Percentiles rank a stretch among this genome's conserved stretches.
These are phyloP conservation scores for Vishniacozyma victoriae DNA, from an alignment of 768 basidiomycete genomes.

Conservation along the genomic window DNA sequence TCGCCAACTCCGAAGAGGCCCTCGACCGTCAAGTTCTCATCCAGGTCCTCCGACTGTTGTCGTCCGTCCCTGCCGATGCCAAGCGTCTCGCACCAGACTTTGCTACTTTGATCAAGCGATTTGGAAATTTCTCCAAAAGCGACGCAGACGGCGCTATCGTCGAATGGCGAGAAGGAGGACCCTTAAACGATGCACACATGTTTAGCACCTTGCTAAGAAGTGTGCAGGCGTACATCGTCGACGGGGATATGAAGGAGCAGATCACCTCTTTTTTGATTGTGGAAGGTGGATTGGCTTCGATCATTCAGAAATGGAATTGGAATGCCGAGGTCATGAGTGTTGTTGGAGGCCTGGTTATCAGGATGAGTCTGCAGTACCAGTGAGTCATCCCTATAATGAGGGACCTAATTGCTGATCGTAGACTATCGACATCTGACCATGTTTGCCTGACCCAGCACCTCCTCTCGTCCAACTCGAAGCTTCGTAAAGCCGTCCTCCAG, in stretches of 20 bases:
- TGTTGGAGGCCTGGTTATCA: slow-evolving; percentile 10
- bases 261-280: slow-evolving; percentile 1
- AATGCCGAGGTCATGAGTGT: slow-evolving; percentile 28
- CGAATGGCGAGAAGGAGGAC: slow-evolving; percentile 19
- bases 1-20: neutral
- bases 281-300: neutral
- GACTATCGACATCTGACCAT: slow-evolving; percentile 6
- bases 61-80: slow-evolving; percentile 15
- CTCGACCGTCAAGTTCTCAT: slow-evolving; percentile 10
- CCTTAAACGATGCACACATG: slow-evolving; percentile 25
- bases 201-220: slow-evolving; percentile 12
- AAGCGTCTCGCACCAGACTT: slow-evolving; percentile 11
- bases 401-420: slow-evolving; percentile 1
- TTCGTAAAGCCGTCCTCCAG: slow-evolving; percentile 60
- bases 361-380: slow-evolving; percentile 8
- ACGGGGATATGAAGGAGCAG: neutral
- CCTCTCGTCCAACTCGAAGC: slow-evolving; percentile 63
- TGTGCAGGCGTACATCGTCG: neutral
- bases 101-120: neutral
- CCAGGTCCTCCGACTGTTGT: slow-evolving; percentile 19
- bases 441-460: slow-evolving; percentile 53
- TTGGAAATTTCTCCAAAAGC: neutral
- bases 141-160: neutral
- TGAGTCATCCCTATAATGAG: slow-evolving; percentile 1
- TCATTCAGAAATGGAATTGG: slow-evolving; percentile 25